A percentile compares a stretch with the other conserved stretches of the same genome.
Conservation (phyloP, 306 rosid species). For the Benincasa hispida region DNA sequence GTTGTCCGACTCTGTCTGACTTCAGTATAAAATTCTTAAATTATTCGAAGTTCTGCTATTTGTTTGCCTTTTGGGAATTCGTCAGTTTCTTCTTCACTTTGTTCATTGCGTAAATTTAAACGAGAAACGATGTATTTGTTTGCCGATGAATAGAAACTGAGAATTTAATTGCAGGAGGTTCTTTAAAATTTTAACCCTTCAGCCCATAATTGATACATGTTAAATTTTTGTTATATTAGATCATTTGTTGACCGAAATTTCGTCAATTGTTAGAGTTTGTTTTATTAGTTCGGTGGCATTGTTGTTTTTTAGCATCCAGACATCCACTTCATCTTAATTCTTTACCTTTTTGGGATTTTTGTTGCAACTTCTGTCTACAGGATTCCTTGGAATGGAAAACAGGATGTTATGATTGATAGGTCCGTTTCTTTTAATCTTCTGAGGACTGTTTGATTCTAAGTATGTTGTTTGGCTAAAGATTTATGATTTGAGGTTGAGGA, state of each 20-base stretch:
- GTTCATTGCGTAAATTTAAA: too few species aligned
- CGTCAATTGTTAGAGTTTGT: background rate
- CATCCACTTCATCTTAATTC: background rate
- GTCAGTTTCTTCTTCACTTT: too few species aligned
- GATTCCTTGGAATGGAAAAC: conserved; percentile 99
- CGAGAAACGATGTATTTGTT: too few species aligned
- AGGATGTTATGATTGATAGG: conserved; percentile 87
- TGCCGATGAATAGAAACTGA: background rate
- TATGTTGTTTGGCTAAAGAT: background rate
- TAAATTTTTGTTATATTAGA: background rate
- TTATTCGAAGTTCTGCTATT: background rate
- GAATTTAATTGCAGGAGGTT: background rate
- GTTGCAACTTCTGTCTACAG: conserved; percentile 25
- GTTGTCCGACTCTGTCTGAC: background rate
- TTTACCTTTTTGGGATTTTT: background rate
- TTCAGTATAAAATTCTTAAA: background rate
- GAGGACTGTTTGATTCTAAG: background rate
- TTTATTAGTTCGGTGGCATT: background rate
- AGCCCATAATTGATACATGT: too few species aligned
- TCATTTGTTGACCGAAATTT: background rate
- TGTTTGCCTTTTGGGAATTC: background rate
- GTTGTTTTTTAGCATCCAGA: background rate
- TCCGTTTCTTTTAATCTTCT: background rate
- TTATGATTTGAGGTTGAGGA: background rate
- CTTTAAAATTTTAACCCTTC: background rate